Evolutionary conservation across 257 asterid genomes (phyloP).

Genomic region (Coffea eugenioides): DNA sequence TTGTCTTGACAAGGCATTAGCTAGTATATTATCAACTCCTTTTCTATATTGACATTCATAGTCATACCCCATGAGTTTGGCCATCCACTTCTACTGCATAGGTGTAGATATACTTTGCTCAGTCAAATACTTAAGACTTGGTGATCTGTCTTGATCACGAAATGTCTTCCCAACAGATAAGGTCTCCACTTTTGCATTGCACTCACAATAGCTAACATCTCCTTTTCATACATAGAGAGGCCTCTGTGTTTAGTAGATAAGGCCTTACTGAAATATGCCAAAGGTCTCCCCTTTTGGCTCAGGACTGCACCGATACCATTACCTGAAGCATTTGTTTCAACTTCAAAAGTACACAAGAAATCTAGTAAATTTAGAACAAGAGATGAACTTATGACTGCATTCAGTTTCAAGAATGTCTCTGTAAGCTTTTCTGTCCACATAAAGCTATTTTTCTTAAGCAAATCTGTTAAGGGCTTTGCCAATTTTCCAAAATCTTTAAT

Average conservation of each 20-base stretch:
- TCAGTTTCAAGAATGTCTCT: accelerated
- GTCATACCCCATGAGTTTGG: slow-evolving; percentile 3
- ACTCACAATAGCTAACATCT: neutral
- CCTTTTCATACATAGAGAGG: neutral
- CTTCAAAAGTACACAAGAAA: neutral
- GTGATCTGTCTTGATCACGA: neutral
- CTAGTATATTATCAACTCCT: neutral
- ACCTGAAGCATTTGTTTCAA: neutral
- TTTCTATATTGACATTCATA: neutral
- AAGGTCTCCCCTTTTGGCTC: neutral
- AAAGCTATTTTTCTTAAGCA: neutral
- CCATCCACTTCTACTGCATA: neutral
- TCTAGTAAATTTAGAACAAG: neutral
- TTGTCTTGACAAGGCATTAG: neutral
- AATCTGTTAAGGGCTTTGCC: neutral
- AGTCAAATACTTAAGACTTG: neutral
- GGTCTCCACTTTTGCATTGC: slow-evolving; percentile 4
- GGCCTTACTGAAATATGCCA: neutral
- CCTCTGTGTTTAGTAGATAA: neutral
- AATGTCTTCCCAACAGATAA: neutral
- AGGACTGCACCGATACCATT: neutral
- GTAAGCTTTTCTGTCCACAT: neutral
- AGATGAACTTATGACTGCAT: neutral
- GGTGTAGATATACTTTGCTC: neutral
- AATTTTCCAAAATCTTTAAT: neutral